Base-by-base conservation (phyloP, 2,329 filamentous ascomycete species). In the Fusarium sp. region DNA sequence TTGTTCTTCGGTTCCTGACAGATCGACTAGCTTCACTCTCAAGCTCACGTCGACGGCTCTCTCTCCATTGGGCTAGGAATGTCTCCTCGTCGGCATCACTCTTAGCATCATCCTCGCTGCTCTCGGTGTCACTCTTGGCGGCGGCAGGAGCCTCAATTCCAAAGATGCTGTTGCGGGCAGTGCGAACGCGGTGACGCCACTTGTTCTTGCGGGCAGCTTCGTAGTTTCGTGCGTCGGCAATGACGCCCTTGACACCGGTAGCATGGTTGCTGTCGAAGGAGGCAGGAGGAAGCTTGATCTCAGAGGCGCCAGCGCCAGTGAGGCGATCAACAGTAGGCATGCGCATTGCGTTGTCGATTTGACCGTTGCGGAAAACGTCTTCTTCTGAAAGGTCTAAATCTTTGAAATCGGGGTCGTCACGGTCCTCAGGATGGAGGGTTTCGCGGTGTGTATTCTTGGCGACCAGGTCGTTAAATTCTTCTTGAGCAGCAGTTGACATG, bases 11-110 rank as follows among this genome's bases (percentile, higher is more conserved):
- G 67, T 85, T 91, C 66, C 86, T 86, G 50, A 89, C 84, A 71
- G 85, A 80, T 67, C 78, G 77, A 70, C 79, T 85, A 64, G 85
- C 82, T 77, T 90, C 84, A 73, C 83, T 83, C 84, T 93, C 87
- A 54, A 98, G 84, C 82, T 98, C 93, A 65, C 88, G 86, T 77
- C 95, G 84, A 62, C 96, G 86, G 56, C 88, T 89, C 80, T 94
- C 90, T 49, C 96, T 89, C 96, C 96, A 99, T 75, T 91, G 87
- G 69, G 89, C 85, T 80, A 98, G 86, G 79, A 98, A 98, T 23
- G 84, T 82, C 72, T 95, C 93, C 72, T 97, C 94, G 66, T 92
- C 91, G 46, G 88, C 85, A 44, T 89, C 82, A 65, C 81, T 80
- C 42, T 71, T 71, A 34, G 77, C 72, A 69, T 87, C 84, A 8